Conservation (phyloP, 257 asterid genomes). For the Fraxinus quadrangulata region DNA sequence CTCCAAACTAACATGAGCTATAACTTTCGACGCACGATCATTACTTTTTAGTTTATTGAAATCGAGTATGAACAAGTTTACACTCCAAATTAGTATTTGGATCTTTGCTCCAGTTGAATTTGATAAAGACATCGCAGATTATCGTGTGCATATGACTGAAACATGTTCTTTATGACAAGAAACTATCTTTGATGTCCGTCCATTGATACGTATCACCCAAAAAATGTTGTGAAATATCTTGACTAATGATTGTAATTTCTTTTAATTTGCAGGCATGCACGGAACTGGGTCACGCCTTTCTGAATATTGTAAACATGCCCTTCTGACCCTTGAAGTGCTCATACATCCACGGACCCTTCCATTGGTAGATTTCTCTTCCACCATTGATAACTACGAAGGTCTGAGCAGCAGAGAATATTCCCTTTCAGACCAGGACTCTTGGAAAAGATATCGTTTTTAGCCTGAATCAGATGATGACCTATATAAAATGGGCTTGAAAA, state of each 20-base stretch:
- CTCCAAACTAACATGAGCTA: too few species aligned
- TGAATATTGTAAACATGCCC: too few species aligned
- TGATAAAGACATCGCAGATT: not conserved
- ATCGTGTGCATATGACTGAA: not conserved
- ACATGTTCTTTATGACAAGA: not conserved
- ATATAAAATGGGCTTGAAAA: conserved; percentile 50
- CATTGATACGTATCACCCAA: not conserved
- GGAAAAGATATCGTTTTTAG: conserved; percentile 27
- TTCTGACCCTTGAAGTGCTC: too few species aligned
- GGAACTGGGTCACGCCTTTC: too few species aligned
- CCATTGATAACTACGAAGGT: too few species aligned
- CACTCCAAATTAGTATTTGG: not conserved
- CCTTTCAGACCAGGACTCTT: too few species aligned
- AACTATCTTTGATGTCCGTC: too few species aligned
- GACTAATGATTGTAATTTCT: not conserved
- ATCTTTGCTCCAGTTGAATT: not conserved
- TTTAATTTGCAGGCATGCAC: too few species aligned
- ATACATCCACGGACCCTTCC: too few species aligned
- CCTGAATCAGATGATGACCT: conserved; percentile 62
- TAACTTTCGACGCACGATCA: too few species aligned
- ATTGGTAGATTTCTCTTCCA: too few species aligned
- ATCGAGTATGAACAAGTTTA: not conserved
- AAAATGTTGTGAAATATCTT: not conserved
- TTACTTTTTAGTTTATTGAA: not conserved
- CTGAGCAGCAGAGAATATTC: too few species aligned